These are phyloP conservation scores for Fusarium mangiferae DNA, from an alignment of 2,329 filamentous ascomycete species.

Conservation along the genomic window DNA sequence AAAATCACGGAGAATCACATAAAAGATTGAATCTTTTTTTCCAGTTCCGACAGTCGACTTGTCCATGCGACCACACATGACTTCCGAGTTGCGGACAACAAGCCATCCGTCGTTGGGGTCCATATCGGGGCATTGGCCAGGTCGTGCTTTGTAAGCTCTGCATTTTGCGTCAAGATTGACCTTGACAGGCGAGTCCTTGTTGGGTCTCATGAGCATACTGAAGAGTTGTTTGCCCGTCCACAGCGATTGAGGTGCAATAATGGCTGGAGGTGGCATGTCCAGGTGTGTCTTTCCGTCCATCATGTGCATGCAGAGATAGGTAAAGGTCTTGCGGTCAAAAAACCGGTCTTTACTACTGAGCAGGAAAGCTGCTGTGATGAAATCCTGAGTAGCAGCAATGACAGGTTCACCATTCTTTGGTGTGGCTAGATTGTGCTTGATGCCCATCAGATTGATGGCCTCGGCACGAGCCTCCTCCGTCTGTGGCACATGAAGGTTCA, in stretches of 20 bases:
- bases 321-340: conserved; percentile 88
- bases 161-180: conserved; percentile 96
- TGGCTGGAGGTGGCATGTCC: conserved; percentile 86
- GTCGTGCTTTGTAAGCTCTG: conserved; percentile 76
- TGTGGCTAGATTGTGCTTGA: conserved; percentile 94
- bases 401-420: conserved; percentile 98
- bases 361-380: conserved; percentile 94
- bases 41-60: conserved; percentile 97
- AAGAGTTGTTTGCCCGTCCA: conserved; percentile 98
- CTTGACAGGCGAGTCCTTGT: conserved; percentile 81
- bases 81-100: conserved; percentile 93
- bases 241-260: conserved; percentile 83
- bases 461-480: conserved; percentile 96
- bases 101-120: conserved; percentile 91
- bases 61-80: conserved; percentile 98
- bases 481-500: conserved; percentile 98
- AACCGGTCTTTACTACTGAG: conserved; percentile 94
- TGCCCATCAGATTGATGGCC: conserved; percentile 96
- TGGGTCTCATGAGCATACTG: conserved; percentile 89
- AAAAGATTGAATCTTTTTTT: conserved; percentile 98
- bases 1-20: conserved; percentile 94
- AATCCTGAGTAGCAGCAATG: conserved; percentile 99
- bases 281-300: conserved; percentile 81
- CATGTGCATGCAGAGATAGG: conserved; percentile 94
- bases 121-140: conserved; percentile 72